Percentiles rank a stretch among this genome's conserved stretches.
Conservation (phyloP, 768 basidiomycete species). For the Boletus rex-veris region DNA sequence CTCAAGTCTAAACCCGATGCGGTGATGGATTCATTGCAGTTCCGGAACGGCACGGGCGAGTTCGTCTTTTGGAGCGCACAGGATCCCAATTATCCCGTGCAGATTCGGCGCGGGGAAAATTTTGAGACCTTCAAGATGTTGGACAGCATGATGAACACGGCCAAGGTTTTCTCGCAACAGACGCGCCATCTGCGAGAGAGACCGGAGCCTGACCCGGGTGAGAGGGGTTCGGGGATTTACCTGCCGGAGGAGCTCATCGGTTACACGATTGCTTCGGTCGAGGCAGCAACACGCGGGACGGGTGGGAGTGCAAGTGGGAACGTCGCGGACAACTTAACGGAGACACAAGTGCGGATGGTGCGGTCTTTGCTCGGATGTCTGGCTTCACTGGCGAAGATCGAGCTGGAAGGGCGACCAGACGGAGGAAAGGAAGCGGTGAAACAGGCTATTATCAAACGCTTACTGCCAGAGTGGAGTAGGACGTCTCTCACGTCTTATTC, state of each 20-base stretch:
- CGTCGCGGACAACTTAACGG: conserved; percentile 64
- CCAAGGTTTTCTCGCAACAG: conserved; percentile 80
- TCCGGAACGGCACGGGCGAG: conserved; percentile 78
- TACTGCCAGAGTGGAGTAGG: conserved; percentile 89
- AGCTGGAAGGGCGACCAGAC: conserved; percentile 68
- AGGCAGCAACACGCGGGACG: conserved; percentile 74
- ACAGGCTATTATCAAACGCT: conserved; percentile 83
- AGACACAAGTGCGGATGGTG: conserved; percentile 73
- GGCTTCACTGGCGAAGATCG: conserved; percentile 57
- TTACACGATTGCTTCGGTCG: conserved; percentile 81
- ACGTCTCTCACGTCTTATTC: conserved; percentile 80
- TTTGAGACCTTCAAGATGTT: conserved; percentile 75
- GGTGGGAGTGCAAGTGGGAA: conserved; percentile 40
- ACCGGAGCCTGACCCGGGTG: conserved; percentile 63
- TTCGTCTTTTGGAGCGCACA: conserved; percentile 89
- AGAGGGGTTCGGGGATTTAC: conserved; percentile 83
- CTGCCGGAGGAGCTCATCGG: conserved; percentile 88
- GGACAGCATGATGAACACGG: conserved; percentile 77
- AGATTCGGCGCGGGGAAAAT: conserved; percentile 51
- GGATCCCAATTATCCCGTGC: conserved; percentile 63
- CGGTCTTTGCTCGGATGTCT: conserved; percentile 72
- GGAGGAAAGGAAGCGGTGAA: conserved; percentile 75
- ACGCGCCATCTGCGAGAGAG: conserved; percentile 78
- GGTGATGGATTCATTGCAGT: conserved; percentile 67
- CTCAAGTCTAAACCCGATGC: conserved; percentile 79